A percentile compares a stretch with the other conserved stretches of the same genome.
These are phyloP conservation scores for Talaromyces sp. DNA, from an alignment of 2,329 filamentous ascomycete genomes.

Conservation along the genomic window DNA sequence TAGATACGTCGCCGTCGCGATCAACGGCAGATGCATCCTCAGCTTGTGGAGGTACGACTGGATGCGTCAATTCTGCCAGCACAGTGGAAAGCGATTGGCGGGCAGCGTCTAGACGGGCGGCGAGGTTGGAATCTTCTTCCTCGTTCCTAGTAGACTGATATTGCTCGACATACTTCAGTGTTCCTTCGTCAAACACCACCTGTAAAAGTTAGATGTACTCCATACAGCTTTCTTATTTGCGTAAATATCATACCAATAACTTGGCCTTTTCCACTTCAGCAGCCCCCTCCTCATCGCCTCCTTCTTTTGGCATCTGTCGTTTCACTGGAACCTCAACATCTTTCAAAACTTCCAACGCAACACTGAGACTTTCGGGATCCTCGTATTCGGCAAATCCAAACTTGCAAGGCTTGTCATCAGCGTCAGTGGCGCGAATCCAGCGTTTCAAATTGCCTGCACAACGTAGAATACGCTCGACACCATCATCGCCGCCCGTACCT, in stretches of 20 bases:
- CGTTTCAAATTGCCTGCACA: constrained; percentile 75
- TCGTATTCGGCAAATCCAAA: constrained; percentile 98
- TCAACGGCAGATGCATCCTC: constrained; percentile 52
- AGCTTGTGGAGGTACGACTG: constrained; percentile 49
- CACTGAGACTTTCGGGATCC: constrained; percentile 80
- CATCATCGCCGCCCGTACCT: constrained; percentile 70
- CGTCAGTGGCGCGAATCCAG: constrained; percentile 76
- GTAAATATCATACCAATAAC: constrained; percentile 54
- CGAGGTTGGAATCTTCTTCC: constrained; percentile 57
- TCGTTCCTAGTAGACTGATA: constrained; percentile 67
- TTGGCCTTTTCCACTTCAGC: constrained; percentile 63
- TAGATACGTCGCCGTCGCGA: constrained; percentile 63
- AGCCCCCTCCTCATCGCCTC: constrained; percentile 37
- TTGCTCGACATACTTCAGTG: constrained; percentile 79
- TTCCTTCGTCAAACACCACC: constrained; percentile 74
- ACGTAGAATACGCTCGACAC: constrained; percentile 71
- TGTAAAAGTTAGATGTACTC: constrained; percentile 30
- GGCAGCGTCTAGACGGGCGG: constrained; percentile 68
- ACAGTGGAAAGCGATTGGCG: constrained; percentile 64
- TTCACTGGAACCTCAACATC: constrained; percentile 78
- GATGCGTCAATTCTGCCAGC: constrained; percentile 69
- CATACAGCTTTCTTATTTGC: background rate
- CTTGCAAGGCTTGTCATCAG: constrained; percentile 75
- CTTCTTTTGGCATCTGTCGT: constrained; percentile 56
- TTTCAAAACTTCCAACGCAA: constrained; percentile 78